Base-by-base conservation (phyloP, 164 flowering plant species). In the Piper longum region DNA sequence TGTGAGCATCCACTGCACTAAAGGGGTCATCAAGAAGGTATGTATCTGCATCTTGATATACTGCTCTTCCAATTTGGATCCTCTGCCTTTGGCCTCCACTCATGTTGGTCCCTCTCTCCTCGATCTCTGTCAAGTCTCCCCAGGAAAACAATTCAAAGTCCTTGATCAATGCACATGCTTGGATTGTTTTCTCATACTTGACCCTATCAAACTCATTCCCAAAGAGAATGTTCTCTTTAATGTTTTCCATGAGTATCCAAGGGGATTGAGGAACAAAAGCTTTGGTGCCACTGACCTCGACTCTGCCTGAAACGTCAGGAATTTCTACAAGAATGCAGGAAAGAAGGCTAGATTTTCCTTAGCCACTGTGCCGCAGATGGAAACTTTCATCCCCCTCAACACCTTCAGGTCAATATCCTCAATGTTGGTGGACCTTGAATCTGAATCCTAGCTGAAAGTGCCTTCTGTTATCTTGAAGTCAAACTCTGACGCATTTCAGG, bases 1-100 rank as follows among this genome's bases (percentile, higher is more conserved):
- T 93, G 72, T 93, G 97, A 68, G 97, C 97, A 82, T 93, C 99
- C 60, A 93, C 97, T 18, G 97, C 99, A 72, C 99, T 93, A 74
- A 93, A 93, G 67, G 97, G 99, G 68, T 93, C 99, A 71, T 93
- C 99, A 41, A 93, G 84, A 57, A 93, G 77, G 75, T 90, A 93
- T 60, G 88, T 87, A 71, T 90, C 99, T 26, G 96, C 97, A 75
- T 90, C 95, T 66, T 93, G 87, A 68, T 90, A 90, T 42, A 86
- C 88, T 56, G 97, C 98, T 43, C 98, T 86, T 19, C 97, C 97
- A 48, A 93, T 85, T 67, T 92, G 98, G 78, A 92, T 89, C 74
- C 98, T 78, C 67, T 93, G 98, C 78, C 90, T 93, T 68, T 93
- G 97, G 17, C 99, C 99, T 58, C 99, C 97, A 70, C 97, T 93